Evolutionary conservation across 495 filamentous ascomycete genomes (phyloP).

Genomic region (Neurospora sp.): DNA sequence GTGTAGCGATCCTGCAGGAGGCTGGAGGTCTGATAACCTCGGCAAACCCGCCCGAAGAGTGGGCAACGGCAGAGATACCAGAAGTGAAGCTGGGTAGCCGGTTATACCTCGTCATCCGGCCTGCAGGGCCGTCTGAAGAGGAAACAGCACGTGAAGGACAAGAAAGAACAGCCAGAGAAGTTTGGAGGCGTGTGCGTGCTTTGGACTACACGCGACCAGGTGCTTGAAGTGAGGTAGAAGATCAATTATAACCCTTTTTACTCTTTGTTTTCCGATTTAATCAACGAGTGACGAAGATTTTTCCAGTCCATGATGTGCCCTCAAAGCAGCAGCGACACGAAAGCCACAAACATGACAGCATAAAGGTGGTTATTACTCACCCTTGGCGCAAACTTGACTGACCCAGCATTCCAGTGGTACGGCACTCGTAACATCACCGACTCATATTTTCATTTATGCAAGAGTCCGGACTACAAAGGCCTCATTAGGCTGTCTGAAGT

Average conservation of each 20-base stretch:
- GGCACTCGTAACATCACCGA: neutral
- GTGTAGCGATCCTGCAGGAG: constrained; percentile 66
- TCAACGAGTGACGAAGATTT: neutral
- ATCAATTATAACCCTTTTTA: neutral
- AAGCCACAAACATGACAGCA: neutral
- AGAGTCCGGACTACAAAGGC: neutral
- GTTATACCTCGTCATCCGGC: constrained; percentile 57
- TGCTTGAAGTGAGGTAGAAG: constrained; percentile 2
- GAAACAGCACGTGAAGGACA: constrained; percentile 55
- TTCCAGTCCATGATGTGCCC: neutral
- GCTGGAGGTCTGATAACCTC: constrained; percentile 60
- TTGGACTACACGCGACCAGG: constrained; percentile 50
- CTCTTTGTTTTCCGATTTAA: neutral
- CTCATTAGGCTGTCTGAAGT: neutral
- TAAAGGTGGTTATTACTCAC: neutral
- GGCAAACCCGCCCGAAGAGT: constrained; percentile 52
- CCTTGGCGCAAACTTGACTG: neutral
- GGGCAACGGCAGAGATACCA: constrained; percentile 43
- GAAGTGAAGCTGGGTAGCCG: constrained; percentile 50
- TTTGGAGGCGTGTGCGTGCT: constrained; percentile 52
- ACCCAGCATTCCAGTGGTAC: neutral
- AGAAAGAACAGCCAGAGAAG: constrained; percentile 56
- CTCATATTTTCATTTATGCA: neutral
- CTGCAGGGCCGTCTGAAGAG: constrained; percentile 47
- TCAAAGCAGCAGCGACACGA: neutral